Percentiles rank a stretch among this genome's conserved stretches.
Evolutionary conservation across 257 asterid species (phyloP).

Genomic region (Solanum etuberosum): DNA sequence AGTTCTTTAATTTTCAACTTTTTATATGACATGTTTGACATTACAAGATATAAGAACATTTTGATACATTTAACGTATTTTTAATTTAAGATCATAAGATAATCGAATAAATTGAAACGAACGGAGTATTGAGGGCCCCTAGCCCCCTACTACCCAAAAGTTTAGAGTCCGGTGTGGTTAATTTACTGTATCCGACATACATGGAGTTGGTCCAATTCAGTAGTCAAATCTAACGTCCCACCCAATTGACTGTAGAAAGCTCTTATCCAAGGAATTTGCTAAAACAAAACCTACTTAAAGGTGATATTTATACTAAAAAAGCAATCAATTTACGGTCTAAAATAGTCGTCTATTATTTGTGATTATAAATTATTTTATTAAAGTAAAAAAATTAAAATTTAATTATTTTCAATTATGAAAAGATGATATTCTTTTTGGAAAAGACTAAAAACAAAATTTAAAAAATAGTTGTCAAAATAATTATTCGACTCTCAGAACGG

Average conservation of each 20-base stretch:
- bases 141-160: background rate
- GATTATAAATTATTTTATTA: no score
- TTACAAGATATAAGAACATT: no score
- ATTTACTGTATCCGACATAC: constrained; percentile 23
- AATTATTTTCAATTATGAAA: no score
- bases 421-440: no score
- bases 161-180: background rate
- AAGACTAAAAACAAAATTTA: no score
- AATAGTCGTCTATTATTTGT: no score
- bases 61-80: no score
- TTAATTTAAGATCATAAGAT: no score
- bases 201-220: constrained; percentile 7
- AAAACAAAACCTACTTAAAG: background rate
- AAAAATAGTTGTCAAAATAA: background rate
- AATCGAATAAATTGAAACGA: no score
- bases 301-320: background rate
- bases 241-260: constrained; percentile 32
- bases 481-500: background rate
- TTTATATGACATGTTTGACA: no score
- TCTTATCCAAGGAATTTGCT: background rate
- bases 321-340: background rate
- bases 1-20: no score
- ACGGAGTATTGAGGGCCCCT: background rate
- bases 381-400: no score
- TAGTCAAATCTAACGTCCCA: constrained; percentile 32